These are phyloP conservation scores for Diaporthe citriasiana DNA, from an alignment of 2,329 filamentous ascomycete species.

Conservation along the genomic window DNA sequence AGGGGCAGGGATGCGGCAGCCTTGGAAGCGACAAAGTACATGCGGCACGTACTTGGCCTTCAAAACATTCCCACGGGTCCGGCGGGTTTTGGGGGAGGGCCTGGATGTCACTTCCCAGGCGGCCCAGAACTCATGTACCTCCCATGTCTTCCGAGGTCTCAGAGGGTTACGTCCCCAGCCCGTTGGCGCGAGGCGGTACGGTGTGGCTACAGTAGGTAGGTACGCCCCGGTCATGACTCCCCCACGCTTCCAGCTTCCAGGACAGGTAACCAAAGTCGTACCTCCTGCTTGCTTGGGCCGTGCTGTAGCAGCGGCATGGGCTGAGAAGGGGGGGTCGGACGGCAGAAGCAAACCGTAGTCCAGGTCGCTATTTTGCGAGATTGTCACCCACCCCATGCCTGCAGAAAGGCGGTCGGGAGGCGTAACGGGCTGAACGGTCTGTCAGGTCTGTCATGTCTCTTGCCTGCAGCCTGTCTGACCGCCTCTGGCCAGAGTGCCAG, in stretches of 20 bases:
- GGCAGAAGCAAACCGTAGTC: slow-evolving; percentile 25
- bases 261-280: not conserved
- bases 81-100: slow-evolving; percentile 34
- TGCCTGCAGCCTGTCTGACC: slow-evolving; percentile 36
- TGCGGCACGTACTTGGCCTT: not conserved
- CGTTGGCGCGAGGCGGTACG: not conserved
- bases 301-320: not conserved
- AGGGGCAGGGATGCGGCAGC: slow-evolving; percentile 20
- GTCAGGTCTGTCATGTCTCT: slow-evolving; percentile 18
- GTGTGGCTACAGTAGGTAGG: not conserved
- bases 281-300: too few species aligned
- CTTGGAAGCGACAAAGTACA: slow-evolving; percentile 7
- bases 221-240: not conserved
- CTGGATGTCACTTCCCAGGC: not conserved
- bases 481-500: slow-evolving; percentile 18
- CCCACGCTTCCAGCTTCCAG: slow-evolving; percentile 1
- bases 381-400: slow-evolving; percentile 16
- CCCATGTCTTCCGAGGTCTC: slow-evolving; percentile 26
- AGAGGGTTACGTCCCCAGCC: not conserved
- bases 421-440: not conserved
- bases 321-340: slow-evolving; percentile 36
- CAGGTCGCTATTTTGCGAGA: slow-evolving; percentile 33
- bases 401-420: slow-evolving; percentile 36
- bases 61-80: slow-evolving; percentile 36
- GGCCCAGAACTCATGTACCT: slow-evolving; percentile 9